A percentile compares a stretch with the other conserved stretches of the same genome.
phyloP scores from a whole-genome alignment of 2,329 filamentous ascomycete genomes.

The Camptophora hylomeconis region DNA sequence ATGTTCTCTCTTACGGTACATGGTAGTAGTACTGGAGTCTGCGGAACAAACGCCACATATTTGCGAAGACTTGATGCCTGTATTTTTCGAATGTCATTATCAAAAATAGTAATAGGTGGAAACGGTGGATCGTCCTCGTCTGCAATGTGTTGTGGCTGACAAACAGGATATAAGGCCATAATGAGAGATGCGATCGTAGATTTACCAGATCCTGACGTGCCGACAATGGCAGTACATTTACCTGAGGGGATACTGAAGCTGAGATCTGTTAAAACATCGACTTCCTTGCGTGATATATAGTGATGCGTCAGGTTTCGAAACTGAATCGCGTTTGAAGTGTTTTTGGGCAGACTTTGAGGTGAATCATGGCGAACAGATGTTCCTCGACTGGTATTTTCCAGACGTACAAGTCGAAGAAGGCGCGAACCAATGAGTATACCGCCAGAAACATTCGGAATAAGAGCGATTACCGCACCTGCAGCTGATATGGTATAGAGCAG shows the following conservation, averaged over 20 bases:
- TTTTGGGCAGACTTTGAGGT: background rate
- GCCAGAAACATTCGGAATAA: slow-evolving; percentile 68
- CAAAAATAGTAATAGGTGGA: no score
- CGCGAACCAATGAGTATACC: slow-evolving; percentile 59
- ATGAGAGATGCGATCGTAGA: slow-evolving; percentile 80
- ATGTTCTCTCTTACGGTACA: slow-evolving; percentile 43
- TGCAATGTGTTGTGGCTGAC: no score
- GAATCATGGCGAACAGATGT: no score
- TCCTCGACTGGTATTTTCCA: no score
- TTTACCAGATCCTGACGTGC: slow-evolving; percentile 88
- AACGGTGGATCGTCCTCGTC: slow-evolving; percentile 22
- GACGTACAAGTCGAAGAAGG: slow-evolving; percentile 52
- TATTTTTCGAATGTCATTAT: slow-evolving; percentile 64
- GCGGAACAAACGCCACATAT: slow-evolving; percentile 46
- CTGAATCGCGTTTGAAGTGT: slow-evolving; percentile 52
- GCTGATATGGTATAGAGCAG: slow-evolving; percentile 73
- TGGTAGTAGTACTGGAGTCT: slow-evolving; percentile 49
- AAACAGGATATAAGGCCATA: slow-evolving; percentile 91
- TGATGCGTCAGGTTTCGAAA: slow-evolving; percentile 86
- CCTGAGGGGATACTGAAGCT: slow-evolving; percentile 29
- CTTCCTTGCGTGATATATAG: slow-evolving; percentile 81
- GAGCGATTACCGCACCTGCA: slow-evolving; percentile 54
- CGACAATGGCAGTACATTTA: slow-evolving; percentile 55
- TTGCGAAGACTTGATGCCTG: slow-evolving; percentile 50
- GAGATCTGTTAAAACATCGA: slow-evolving; percentile 73